These are phyloP conservation scores for Dactylonectria macrodidyma DNA, from an alignment of 2,329 filamentous ascomycete genomes.

Conservation along the genomic window DNA sequence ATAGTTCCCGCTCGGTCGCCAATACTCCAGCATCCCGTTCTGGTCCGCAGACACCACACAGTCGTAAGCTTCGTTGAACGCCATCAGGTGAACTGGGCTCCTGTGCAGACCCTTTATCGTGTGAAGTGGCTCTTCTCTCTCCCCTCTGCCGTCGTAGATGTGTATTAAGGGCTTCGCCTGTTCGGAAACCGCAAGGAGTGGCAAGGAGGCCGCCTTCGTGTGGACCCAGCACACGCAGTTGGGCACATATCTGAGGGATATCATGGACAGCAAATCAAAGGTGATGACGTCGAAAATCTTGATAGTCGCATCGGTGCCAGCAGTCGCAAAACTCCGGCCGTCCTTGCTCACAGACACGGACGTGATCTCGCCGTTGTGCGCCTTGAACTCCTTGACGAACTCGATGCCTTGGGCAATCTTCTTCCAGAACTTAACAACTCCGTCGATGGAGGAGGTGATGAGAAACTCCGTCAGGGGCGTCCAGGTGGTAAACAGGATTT, in stretches of 20 bases:
- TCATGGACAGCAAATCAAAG: constrained; percentile 88
- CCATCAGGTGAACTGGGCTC: constrained; percentile 85
- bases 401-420: constrained; percentile 92
- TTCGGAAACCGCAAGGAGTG: constrained; percentile 87
- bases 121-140: constrained; percentile 82
- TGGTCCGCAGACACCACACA: constrained; percentile 94
- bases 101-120: constrained; percentile 86
- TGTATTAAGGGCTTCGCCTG: constrained; percentile 80
- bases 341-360: constrained; percentile 90
- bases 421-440: constrained; percentile 99
- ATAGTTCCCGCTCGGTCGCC: constrained; percentile 84
- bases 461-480: constrained; percentile 95
- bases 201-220: constrained; percentile 86
- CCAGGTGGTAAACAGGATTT: constrained; percentile 88
- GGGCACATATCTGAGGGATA: constrained; percentile 82
- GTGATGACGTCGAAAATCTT: constrained; percentile 89
- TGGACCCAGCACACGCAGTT: constrained; percentile 94
- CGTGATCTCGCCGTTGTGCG: constrained; percentile 87
- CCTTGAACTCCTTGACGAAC: constrained; percentile 98
- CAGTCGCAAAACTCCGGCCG: constrained; percentile 93
- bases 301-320: constrained; percentile 82
- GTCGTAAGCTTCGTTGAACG: constrained; percentile 89
- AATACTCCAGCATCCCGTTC: constrained; percentile 96
- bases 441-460: constrained; percentile 93
- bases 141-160: constrained; percentile 92